Evolutionary conservation across 352 stramenopile species (phyloP), one percentile per base, ranked within the genome.

Genomic region (Aphanomyces astaci): DNA sequence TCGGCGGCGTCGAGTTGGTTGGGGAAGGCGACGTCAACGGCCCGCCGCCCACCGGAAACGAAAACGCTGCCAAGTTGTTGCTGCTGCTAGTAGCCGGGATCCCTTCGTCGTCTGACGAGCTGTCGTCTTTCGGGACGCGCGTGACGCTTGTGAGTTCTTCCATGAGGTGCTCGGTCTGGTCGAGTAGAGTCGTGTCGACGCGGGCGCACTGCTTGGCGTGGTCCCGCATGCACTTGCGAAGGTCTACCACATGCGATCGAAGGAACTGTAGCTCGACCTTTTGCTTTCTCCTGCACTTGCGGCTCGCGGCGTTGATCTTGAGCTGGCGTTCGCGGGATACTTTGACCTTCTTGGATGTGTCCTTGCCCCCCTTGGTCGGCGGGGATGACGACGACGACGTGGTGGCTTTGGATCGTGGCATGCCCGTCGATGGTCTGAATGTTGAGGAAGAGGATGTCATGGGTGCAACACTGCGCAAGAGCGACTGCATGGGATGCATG

Each of bases 221-320:
- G 45, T 94, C 84, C 40, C 80, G 83, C 2, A 94, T 72, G 33
- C 78, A 81, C 13, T 64, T 78, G 45, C 91, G 83, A 0, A 94
- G 81, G 63, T 94, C 86, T 43, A 92, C 79, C 3, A 94, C 86
- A 67, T 94, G 86, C 10, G 76, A 80, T 24, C 86, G 80, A 31
- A 94, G 74, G 72, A 94, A 94, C 67, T 91, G 83, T n/a, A 94
- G 72, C 76, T 94, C 86, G 22, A 78, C 73, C 74, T 94, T 94
- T 74, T 94, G 86, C 63, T 91, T 92, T 73, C 91, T 89, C n/a
- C 86, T 81, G 63, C 86, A 94, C 19, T 84, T 78, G 1, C 86
- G 75, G 0, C 82, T 91, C 63, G 86, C 86, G 1, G 86, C 86
- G 64, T 94, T 94, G 77, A 94, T 94, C 75, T 92, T 94, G 39